Evolutionary conservation across 371 early-diverging fungal species (phyloP), one percentile per base, ranked within the genome.

Genomic region (Syncephalastrum sp.): DNA sequence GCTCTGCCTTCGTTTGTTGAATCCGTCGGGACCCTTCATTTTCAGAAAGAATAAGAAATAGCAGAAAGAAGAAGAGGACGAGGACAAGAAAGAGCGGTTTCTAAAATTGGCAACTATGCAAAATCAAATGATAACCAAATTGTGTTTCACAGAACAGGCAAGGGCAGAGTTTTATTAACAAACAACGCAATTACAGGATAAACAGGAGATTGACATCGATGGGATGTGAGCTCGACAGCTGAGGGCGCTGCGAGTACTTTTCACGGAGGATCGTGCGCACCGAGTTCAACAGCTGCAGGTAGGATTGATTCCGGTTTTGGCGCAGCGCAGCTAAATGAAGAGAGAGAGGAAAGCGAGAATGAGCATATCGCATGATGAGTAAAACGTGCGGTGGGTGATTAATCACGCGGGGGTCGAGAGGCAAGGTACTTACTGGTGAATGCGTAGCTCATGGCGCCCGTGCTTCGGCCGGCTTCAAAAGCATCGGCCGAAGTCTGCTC

Each of bases 401-500:
- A 16, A 46, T 13, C 7, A 41, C 16, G 27, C 5, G 27, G 17
- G n/a, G 4, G 38, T 48, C 4, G 25, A 15, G 16, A n/a, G 8
- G 25, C 13, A 54, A 10, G 13, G 5, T 12, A 62, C 68, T 67
- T 60, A 74, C 68, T 77, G 1, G 72, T 85, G n/a, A 95, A 84
- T 0, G 95, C 92, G 57, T 84, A 86, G 8, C 87, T 86, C 92
- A 96, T 90, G 16, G 97, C 97, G 29, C 97, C 91, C 0, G 90
- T 84, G 62, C 77, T 82, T 25, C 70, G 71, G 0, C 82, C 82
- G 41, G 83, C 76, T 57, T 81, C 82, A 15, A 69, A 66, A 19
- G 94, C 82, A 75, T 96, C 96, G 0, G 95, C 94, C 5, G 89
- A 89, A 0, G 95, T 94, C 65, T 96, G 95, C 60, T 80, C 82